Conservation (phyloP, 345 rosid genomes). For the Nasturtium officinale region DNA sequence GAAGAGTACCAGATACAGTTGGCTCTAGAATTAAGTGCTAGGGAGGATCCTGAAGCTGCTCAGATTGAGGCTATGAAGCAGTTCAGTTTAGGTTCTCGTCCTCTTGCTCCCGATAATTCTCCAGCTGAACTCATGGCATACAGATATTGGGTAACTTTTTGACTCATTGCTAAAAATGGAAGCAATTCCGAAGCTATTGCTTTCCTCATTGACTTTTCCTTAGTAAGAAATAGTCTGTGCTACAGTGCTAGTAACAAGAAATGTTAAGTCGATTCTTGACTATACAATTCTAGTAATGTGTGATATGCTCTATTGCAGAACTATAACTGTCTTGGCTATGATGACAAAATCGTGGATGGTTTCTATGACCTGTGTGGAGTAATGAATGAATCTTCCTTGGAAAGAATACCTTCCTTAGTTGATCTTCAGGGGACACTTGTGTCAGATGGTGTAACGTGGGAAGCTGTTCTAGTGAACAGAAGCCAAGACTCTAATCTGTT, state of each 20-base stretch:
- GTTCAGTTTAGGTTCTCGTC: constrained; percentile 80
- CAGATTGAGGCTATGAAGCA: constrained; percentile 98
- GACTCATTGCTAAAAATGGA: constrained; percentile 8
- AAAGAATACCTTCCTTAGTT: constrained; percentile 80
- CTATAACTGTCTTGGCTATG: constrained; percentile 90
- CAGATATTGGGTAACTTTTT: constrained; percentile 85
- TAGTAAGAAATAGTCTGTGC: not conserved
- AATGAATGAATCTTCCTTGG: constrained; percentile 53
- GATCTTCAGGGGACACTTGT: constrained; percentile 83
- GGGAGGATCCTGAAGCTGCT: constrained; percentile 98
- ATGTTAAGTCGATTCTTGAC: not conserved
- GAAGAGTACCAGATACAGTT: constrained; percentile 92
- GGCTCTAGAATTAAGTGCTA: constrained; percentile 93
- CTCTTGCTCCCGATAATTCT: constrained; percentile 61
- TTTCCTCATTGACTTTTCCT: not conserved
- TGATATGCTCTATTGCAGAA: constrained; percentile 61
- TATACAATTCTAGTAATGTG: not conserved
- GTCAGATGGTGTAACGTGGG: constrained; percentile 68
- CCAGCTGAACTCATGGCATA: constrained; percentile 91
- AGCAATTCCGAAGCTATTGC: not conserved
- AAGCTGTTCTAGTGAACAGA: constrained; percentile 86
- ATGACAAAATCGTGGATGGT: constrained; percentile 96
- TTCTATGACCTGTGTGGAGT: constrained; percentile 86
- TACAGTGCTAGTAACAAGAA: not conserved
- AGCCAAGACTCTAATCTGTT: constrained; percentile 72